phyloP scores from a whole-genome alignment of 1,139 yeast species.

The Yamadazyma siamensis region DNA sequence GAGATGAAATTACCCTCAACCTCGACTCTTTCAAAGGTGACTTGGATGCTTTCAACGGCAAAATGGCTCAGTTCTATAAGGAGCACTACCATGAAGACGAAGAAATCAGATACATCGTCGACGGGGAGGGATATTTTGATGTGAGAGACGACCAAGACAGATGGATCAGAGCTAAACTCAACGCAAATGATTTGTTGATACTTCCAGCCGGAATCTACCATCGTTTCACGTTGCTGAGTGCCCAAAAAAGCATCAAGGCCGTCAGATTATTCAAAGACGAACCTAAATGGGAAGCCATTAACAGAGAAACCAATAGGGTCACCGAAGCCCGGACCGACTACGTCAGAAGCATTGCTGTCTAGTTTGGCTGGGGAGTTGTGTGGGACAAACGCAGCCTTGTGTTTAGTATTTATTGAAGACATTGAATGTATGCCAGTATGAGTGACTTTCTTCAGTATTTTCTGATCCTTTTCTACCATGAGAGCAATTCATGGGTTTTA shows the following conservation, averaged over 20 bases:
- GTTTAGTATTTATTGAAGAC: too few species aligned
- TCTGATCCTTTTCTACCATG: too few species aligned
- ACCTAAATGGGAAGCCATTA: slow-evolving; percentile 93
- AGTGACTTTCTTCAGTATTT: too few species aligned
- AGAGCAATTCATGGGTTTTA: too few species aligned
- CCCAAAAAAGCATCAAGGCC: slow-evolving; percentile 64
- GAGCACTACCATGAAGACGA: slow-evolving; percentile 97
- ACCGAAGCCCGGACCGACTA: slow-evolving; percentile 32
- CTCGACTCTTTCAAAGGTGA: slow-evolving; percentile 64
- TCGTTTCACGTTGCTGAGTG: slow-evolving; percentile 71
- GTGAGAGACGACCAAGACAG: slow-evolving; percentile 64
- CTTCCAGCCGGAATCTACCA: slow-evolving; percentile 93
- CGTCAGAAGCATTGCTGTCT: slow-evolving; percentile 28
- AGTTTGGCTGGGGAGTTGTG: slow-evolving; percentile 2
- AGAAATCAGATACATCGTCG: slow-evolving; percentile 86
- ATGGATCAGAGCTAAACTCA: slow-evolving; percentile 77
- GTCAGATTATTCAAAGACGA: slow-evolving; percentile 86
- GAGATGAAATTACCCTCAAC: slow-evolving; percentile 68
- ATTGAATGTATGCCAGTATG: too few species aligned
- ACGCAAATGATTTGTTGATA: slow-evolving; percentile 63
- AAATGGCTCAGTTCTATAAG: slow-evolving; percentile 67
- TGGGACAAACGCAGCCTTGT: too few species aligned
- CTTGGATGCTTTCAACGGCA: slow-evolving; percentile 54
- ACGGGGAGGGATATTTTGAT: slow-evolving; percentile 92
- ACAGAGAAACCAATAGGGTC: slow-evolving; percentile 42